Evolutionary conservation across 768 basidiomycete genomes (phyloP), one percentile per base, ranked within the genome.

Genomic region (Suillus fuscotomentosus): DNA sequence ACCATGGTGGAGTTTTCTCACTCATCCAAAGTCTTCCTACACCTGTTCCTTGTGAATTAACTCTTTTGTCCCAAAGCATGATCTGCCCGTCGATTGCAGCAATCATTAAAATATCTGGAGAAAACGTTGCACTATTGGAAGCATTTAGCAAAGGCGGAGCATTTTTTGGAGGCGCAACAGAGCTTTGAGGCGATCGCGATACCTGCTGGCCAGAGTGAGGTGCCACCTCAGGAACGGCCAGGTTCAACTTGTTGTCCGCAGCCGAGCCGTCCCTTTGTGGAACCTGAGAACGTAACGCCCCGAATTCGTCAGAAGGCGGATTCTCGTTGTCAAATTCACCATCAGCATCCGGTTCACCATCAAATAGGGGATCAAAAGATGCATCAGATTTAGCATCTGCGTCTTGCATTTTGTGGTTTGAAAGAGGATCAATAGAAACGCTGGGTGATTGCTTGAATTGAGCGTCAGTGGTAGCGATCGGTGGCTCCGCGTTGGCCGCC

Each of bases 1-100:
- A 97, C 95, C 95, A 98, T 13, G 94, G 94, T 38, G 94, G 94
- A 24, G 92, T 94, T 77, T 92, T 95, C 67, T 96, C 95, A 70
- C 88, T 90, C 82, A 94, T 88, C 86, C 90, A 91, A 61, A 98
- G 78, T 68, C 94, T 81, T 38, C 94, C 95, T 1, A 95, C 91
- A 7, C 94, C 92, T 47, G 75, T 79, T 36, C 89, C 87, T 45
- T 84, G 77, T 8, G 81, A 81, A 61, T 88, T 80, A 41, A 85
- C 86, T 67, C 97, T 81, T 71, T 89, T 84, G 73, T 99, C 97
- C 91, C 97, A 97, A 14, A 99, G 75, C 55, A 95, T 85, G 17
- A 98, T 85, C 72, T 96, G 92, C 2, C 97, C 97, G 70, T 99
- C 96, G 68, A 97, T 90, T 10, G 88, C 89, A 38, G 92, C 89